These are phyloP conservation scores for Phlegmacium glaucopus DNA, from an alignment of 768 basidiomycete species.

Conservation along the genomic window DNA sequence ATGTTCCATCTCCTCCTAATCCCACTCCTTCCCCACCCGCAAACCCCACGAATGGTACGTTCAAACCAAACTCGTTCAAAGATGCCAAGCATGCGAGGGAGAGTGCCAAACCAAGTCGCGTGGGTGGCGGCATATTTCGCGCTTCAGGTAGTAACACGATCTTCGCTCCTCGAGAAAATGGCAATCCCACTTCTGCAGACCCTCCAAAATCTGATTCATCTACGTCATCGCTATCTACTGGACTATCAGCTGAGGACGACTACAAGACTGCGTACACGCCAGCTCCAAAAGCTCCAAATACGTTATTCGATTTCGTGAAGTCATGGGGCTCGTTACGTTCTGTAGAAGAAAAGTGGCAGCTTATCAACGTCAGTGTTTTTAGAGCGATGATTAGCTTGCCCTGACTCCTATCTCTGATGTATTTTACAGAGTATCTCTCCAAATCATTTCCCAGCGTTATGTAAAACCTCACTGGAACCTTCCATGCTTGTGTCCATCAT, in stretches of 20 bases:
- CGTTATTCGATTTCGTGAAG: constrained; percentile 62
- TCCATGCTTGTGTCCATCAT: constrained; percentile 56
- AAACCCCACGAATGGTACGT: neutral
- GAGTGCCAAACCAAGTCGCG: constrained; percentile 36
- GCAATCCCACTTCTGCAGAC: neutral
- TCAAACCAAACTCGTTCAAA: constrained; percentile 41
- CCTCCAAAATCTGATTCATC: neutral
- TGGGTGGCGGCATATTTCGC: constrained; percentile 74
- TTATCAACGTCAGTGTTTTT: constrained; percentile 51
- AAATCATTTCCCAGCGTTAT: constrained; percentile 52
- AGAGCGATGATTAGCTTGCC: neutral
- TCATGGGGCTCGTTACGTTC: constrained; percentile 48
- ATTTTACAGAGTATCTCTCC: constrained; percentile 51
- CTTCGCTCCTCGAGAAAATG: constrained; percentile 34
- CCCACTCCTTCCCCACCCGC: constrained; percentile 2
- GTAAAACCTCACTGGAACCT: constrained; percentile 70
- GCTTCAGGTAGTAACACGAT: constrained; percentile 58
- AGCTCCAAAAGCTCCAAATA: constrained; percentile 28
- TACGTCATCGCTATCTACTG: neutral
- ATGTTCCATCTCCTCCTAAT: constrained; percentile 9
- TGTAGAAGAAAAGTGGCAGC: constrained; percentile 48
- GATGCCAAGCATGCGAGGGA: constrained; percentile 59
- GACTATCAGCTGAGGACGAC: too few relatives aligned
- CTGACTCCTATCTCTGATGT: neutral
- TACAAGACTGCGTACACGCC: neutral